phyloP scores from a whole-genome alignment of 257 asterid genomes.

The Penstemon eatonii region DNA sequence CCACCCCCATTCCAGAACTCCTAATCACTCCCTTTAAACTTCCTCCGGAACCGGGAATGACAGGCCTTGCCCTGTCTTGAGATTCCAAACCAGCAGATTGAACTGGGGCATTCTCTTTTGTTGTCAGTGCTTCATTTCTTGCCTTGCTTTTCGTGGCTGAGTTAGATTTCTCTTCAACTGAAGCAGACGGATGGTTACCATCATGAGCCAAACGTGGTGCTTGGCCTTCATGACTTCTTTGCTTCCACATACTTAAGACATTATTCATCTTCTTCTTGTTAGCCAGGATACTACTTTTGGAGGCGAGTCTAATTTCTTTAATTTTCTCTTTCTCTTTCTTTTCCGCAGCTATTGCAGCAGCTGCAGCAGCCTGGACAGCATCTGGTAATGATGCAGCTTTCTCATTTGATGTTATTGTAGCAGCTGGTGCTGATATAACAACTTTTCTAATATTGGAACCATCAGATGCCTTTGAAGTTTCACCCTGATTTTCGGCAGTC shows the following conservation, averaged over 20 bases:
- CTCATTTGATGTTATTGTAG: slow-evolving; percentile 68
- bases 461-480: slow-evolving; percentile 48
- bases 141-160: slow-evolving; percentile 50
- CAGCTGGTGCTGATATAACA: slow-evolving; percentile 93
- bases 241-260: slow-evolving; percentile 95
- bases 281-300: slow-evolving; percentile 90
- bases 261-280: slow-evolving; percentile 97
- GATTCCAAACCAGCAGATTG: slow-evolving; percentile 54
- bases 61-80: slow-evolving; percentile 60
- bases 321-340: slow-evolving; percentile 90
- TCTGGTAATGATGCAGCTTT: slow-evolving; percentile 85
- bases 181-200: slow-evolving; percentile 43
- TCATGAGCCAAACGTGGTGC: slow-evolving; percentile 86
- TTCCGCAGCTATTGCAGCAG: slow-evolving; percentile 97
- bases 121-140: slow-evolving; percentile 44
- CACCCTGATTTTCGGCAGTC: slow-evolving; percentile 60
- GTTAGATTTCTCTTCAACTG: slow-evolving; percentile 58
- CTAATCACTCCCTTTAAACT: slow-evolving; percentile 83
- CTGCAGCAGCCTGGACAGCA: slow-evolving; percentile 97
- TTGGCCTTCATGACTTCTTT: slow-evolving; percentile 92
- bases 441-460: slow-evolving; percentile 64
- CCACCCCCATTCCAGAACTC: slow-evolving; percentile 84
- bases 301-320: slow-evolving; percentile 87
- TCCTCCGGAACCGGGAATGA: slow-evolving; percentile 56
- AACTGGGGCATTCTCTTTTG: slow-evolving; percentile 45